phyloP scores from a whole-genome alignment of 805 yeast genomes.

The Schwanniomyces yamadae region DNA sequence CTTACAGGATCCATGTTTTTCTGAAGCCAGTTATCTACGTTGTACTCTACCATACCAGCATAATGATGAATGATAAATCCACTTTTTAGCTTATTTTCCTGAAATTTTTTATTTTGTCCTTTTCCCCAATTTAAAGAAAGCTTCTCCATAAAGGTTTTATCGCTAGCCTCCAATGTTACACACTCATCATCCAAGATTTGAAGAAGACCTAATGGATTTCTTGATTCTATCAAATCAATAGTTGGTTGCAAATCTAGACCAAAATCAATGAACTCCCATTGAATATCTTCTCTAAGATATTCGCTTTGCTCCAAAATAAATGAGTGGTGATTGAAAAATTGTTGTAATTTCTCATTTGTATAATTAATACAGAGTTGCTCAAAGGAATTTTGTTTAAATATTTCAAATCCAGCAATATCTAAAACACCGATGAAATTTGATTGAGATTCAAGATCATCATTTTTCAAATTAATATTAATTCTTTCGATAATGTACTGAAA shows the following conservation, averaged over 20 bases:
- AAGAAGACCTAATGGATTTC: slow-evolving; percentile 73
- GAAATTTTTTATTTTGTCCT: slow-evolving; percentile 50
- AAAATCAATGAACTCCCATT: slow-evolving; percentile 81
- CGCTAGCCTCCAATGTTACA: slow-evolving; percentile 87
- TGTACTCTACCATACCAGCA: slow-evolving; percentile 95
- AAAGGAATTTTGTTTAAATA: slow-evolving; percentile 55
- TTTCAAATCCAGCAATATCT: slow-evolving; percentile 64
- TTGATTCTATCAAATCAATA: slow-evolving; percentile 83
- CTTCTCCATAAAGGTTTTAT: slow-evolving; percentile 78
- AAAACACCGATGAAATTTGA: slow-evolving; percentile 52
- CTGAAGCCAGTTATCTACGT: slow-evolving; percentile 88
- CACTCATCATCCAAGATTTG: slow-evolving; percentile 93
- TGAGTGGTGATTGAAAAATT: slow-evolving; percentile 61
- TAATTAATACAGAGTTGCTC: slow-evolving; percentile 62
- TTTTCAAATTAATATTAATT: slow-evolving; percentile 64
- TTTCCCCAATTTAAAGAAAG: slow-evolving; percentile 63
- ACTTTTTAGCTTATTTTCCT: slow-evolving; percentile 67
- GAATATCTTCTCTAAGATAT: slow-evolving; percentile 56
- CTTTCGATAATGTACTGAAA: slow-evolving; percentile 74
- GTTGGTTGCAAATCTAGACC: slow-evolving; percentile 95
- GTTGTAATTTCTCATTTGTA: slow-evolving; percentile 61
- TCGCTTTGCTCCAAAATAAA: slow-evolving; percentile 62
- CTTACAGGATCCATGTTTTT: slow-evolving; percentile 93
- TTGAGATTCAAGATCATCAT: slow-evolving; percentile 25
- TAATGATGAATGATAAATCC: slow-evolving; percentile 89